Conservation (phyloP, 768 basidiomycete genomes). For the Auriscalpium microsporum region DNA sequence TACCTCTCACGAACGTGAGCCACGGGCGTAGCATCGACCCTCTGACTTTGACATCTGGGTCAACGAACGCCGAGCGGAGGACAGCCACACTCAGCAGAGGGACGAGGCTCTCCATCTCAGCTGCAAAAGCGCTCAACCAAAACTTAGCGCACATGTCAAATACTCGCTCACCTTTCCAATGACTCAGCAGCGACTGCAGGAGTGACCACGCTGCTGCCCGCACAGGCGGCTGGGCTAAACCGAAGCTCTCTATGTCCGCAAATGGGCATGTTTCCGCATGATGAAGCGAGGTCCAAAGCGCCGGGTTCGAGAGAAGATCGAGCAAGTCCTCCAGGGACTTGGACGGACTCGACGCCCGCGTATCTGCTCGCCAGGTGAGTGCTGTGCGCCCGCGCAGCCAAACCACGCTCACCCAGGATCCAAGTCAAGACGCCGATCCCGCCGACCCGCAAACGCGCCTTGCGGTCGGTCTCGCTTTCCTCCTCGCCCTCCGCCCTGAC, state of each 20-base stretch:
- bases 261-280: slow-evolving; percentile 36
- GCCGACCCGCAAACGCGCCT: slow-evolving; percentile 59
- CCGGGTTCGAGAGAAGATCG: slow-evolving; percentile 39
- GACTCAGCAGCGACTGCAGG: slow-evolving; percentile 36
- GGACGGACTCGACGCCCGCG: not conserved
- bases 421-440: slow-evolving; percentile 59
- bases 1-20: slow-evolving; percentile 66
- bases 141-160: too few species aligned
- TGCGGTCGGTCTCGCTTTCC: slow-evolving; percentile 62
- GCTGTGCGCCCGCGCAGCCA: not conserved
- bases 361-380: slow-evolving; percentile 4
- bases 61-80: slow-evolving; percentile 62
- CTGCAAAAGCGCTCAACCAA: slow-evolving; percentile 9
- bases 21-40: slow-evolving; percentile 61
- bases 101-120: slow-evolving; percentile 25
- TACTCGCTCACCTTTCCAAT: slow-evolving; percentile 34
- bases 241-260: slow-evolving; percentile 40
- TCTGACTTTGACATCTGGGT: slow-evolving; percentile 65
- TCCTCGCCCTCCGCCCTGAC: slow-evolving; percentile 52
- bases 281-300: slow-evolving; percentile 53
- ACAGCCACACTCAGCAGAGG: slow-evolving; percentile 46
- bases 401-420: slow-evolving; percentile 40
- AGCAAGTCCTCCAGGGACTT: slow-evolving; percentile 23
- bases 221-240: slow-evolving; percentile 60
- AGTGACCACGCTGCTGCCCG: slow-evolving; percentile 63